phyloP scores from a whole-genome alignment of 257 asterid genomes.

The Ilex asprella region DNA sequence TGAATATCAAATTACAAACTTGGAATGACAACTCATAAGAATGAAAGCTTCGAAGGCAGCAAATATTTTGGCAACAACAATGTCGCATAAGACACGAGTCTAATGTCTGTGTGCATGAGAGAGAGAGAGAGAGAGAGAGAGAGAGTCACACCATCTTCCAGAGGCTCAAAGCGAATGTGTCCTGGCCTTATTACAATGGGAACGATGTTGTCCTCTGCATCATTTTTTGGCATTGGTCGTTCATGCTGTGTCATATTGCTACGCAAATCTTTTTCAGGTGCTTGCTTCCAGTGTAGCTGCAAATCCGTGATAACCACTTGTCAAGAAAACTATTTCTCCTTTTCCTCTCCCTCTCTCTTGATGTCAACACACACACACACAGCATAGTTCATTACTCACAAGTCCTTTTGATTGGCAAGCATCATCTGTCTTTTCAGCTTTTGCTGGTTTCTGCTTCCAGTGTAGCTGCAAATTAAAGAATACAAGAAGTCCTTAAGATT shows the following conservation, averaged over 20 bases:
- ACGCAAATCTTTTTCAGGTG: constrained; percentile 30
- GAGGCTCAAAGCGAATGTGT: constrained; percentile 87
- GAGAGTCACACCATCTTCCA: constrained; percentile 53
- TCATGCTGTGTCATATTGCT: constrained; percentile 30
- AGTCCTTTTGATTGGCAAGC: not conserved
- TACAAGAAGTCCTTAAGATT: not conserved
- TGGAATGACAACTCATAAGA: too few relatives aligned
- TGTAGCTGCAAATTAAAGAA: not conserved
- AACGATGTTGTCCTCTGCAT: constrained; percentile 54
- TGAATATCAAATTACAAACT: too few relatives aligned
- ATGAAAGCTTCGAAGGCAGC: too few relatives aligned
- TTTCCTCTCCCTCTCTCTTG: too few relatives aligned
- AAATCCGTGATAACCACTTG: constrained; percentile 14
- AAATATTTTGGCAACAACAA: too few relatives aligned
- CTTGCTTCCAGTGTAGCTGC: constrained; percentile 70
- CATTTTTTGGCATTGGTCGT: constrained; percentile 21
- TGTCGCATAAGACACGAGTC: not conserved
- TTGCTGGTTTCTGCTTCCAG: not conserved
- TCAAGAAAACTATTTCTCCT: not conserved
- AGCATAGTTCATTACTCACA: not conserved
- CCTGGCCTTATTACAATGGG: constrained; percentile 84
- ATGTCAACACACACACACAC: too few relatives aligned
- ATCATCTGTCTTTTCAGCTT: not conserved
- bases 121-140: constrained; percentile 12
- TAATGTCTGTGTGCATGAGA: not conserved